Evolutionary conservation across 345 rosid species (phyloP).

Genomic region (Hibiscus tridactylites): DNA sequence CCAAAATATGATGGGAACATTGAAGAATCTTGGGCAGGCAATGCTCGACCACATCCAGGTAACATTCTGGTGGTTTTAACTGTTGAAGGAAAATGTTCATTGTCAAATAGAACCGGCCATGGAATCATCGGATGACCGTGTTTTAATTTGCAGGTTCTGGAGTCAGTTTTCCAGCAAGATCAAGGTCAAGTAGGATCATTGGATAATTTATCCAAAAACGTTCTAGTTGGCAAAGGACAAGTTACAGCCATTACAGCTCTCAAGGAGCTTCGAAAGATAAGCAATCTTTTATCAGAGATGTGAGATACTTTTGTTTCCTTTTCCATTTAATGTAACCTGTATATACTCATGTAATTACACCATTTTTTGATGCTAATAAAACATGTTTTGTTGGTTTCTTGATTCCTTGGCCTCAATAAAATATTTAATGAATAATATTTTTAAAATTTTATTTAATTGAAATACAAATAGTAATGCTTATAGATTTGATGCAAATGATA

Average conservation of each 20-base stretch:
- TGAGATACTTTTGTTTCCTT: slow-evolving; percentile 17
- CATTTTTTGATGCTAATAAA: slow-evolving; percentile 33
- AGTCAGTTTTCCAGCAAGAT: slow-evolving; percentile 89
- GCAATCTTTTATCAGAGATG: slow-evolving; percentile 91
- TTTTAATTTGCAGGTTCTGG: slow-evolving; percentile 53
- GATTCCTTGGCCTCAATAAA: background rate
- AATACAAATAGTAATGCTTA: no score
- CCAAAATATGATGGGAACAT: slow-evolving; percentile 58
- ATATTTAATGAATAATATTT: no score
- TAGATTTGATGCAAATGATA: no score
- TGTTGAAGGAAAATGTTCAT: background rate
- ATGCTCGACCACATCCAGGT: slow-evolving; percentile 99
- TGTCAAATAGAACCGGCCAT: background rate
- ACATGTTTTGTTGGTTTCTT: slow-evolving; percentile 8
- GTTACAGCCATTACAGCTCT: slow-evolving; percentile 81
- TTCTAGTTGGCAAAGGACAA: slow-evolving; percentile 81
- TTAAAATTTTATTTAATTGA: no score
- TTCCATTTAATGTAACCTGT: slow-evolving; percentile 23
- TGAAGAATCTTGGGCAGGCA: slow-evolving; percentile 77
- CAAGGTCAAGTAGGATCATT: slow-evolving; percentile 49
- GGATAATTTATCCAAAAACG: slow-evolving; percentile 63
- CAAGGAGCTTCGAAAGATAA: slow-evolving; percentile 85
- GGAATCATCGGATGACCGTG: background rate
- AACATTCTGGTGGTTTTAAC: slow-evolving; percentile 3
- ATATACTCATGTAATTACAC: slow-evolving; percentile 49